These are phyloP conservation scores for Backusella circina DNA, from an alignment of 192 early-diverging fungal genomes.

Conservation along the genomic window DNA sequence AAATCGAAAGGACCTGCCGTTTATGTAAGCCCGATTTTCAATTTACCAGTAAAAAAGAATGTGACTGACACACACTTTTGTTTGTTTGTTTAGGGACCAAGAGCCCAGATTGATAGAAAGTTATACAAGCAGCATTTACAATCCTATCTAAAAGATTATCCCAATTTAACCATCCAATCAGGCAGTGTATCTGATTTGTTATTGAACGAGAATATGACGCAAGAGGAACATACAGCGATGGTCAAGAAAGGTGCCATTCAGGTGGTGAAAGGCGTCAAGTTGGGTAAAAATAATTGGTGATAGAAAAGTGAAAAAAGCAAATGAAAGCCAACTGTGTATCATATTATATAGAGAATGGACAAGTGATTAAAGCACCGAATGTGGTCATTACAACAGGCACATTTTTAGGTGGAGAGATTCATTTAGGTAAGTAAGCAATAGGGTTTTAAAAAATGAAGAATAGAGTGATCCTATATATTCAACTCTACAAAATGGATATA, in stretches of 20 bases:
- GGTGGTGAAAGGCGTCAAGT: conserved; percentile 17
- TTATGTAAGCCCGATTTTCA: conserved; percentile 42
- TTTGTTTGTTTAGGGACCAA: conserved; percentile 49
- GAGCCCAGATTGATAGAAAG: conserved; percentile 79
- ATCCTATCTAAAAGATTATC: conserved; percentile 53
- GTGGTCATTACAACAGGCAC: conserved; percentile 82
- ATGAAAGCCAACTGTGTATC: background rate
- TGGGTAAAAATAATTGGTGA: conserved; percentile 14
- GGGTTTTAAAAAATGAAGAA: too few relatives aligned
- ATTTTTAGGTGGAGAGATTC: conserved; percentile 80
- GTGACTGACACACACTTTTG: background rate
- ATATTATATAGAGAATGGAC: conserved; percentile 51
- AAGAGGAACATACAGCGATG: conserved; percentile 35
- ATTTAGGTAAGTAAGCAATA: conserved; percentile 51
- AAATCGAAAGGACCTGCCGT: conserved; percentile 81
- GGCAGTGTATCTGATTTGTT: conserved; percentile 75
- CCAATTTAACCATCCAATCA: conserved; percentile 63
- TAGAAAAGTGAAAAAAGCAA: too few relatives aligned
- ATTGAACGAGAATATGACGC: conserved; percentile 37
- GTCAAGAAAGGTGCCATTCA: conserved; percentile 15
- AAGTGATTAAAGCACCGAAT: conserved; percentile 62
- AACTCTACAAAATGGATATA: background rate
- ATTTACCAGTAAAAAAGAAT: background rate
- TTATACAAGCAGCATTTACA: conserved; percentile 78
- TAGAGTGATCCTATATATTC: background rate